These are phyloP conservation scores for Gentiana macrophylla DNA, from an alignment of 257 asterid species.

Conservation along the genomic window DNA sequence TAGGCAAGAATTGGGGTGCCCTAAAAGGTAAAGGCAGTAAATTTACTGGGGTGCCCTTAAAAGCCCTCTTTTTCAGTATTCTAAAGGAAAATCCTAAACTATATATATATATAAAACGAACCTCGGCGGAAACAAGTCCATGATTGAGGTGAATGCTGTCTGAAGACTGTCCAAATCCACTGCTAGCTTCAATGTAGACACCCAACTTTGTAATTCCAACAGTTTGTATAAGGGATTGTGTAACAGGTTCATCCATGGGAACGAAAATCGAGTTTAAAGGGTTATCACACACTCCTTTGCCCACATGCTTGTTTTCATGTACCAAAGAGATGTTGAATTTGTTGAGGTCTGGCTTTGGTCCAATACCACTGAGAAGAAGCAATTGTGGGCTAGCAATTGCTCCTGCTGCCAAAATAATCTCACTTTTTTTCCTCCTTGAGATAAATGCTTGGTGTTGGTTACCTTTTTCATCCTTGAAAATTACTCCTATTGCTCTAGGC, in stretches of 20 bases:
- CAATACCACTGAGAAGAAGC: slow-evolving; percentile 77
- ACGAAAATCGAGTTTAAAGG: slow-evolving; percentile 79
- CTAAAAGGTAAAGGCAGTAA: too few relatives aligned
- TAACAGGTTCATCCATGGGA: slow-evolving; percentile 45
- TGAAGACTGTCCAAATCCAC: slow-evolving; percentile 71
- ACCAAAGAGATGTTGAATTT: slow-evolving; percentile 57
- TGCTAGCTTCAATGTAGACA: slow-evolving; percentile 85
- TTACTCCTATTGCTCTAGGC: slow-evolving; percentile 67
- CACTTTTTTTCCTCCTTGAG: slow-evolving; percentile 51
- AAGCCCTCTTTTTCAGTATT: too few relatives aligned
- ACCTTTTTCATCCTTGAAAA: slow-evolving; percentile 79
- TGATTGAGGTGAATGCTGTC: slow-evolving; percentile 68
- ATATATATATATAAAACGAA: slow-evolving; percentile 8
- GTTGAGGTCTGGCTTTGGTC: slow-evolving; percentile 59
- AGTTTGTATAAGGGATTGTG: slow-evolving; percentile 64
- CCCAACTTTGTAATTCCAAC: slow-evolving; percentile 83
- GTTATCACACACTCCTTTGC: slow-evolving; percentile 70
- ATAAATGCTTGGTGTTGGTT: slow-evolving; percentile 46
- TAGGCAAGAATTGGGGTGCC: too few relatives aligned
- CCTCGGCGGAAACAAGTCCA: slow-evolving; percentile 89
- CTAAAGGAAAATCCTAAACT: too few relatives aligned
- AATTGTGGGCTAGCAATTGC: slow-evolving; percentile 93
- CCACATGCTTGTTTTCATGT: slow-evolving; percentile 53
- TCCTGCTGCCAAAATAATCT: slow-evolving; percentile 62
- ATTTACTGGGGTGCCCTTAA: too few relatives aligned